Evolutionary conservation across 164 flowering plant species (phyloP), one percentile per base, ranked within the genome.

Genomic region (Protea cynaroides): DNA sequence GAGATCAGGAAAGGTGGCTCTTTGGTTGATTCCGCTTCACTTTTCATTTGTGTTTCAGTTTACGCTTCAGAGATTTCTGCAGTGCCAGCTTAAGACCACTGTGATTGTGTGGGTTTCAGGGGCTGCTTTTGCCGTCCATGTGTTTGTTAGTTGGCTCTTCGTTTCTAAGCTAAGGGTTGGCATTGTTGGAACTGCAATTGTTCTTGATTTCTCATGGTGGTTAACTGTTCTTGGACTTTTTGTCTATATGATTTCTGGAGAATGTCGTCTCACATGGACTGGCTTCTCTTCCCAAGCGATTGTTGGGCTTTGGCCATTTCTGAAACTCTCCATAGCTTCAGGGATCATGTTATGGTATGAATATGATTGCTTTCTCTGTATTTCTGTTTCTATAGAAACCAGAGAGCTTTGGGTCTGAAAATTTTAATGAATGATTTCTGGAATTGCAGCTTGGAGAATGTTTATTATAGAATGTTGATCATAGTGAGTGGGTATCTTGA

Each of bases 361-460:
- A 89, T 86, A 67, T 18, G 61, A 10, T 22, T 59, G 49, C 47
- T 25, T 52, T 52, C 58, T 63, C 19, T 56, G 59, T 9, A n/a
- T 56, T 50, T 66, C 61, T 58, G 59, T 37, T 23, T 36, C 34
- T 52, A 2, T 10, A 38, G 65, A 23, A 22, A 29, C 34, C 34
- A 29, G 34, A 29, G 34, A 3, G 5, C 22, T 8, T 49, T 49
- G 52, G 52, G 1, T 49, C 52, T 49, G n/a, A 4, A 49, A 49
- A 15, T 15, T n/a, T 25, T 38, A 5, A 4, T 22, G 53, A 3
- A 13, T 25, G 34, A 15, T 25, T 23, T 43, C 54, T 49, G 12
- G 12, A 25, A 2, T 21, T 72, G 56, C 67, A 88, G 94, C 66
- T 74, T 88, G 83, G 94, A 88, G 84, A 84, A 80, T 60, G 77